Conservation (phyloP, 306 rosid genomes). For the Hippophae rhamnoides region DNA sequence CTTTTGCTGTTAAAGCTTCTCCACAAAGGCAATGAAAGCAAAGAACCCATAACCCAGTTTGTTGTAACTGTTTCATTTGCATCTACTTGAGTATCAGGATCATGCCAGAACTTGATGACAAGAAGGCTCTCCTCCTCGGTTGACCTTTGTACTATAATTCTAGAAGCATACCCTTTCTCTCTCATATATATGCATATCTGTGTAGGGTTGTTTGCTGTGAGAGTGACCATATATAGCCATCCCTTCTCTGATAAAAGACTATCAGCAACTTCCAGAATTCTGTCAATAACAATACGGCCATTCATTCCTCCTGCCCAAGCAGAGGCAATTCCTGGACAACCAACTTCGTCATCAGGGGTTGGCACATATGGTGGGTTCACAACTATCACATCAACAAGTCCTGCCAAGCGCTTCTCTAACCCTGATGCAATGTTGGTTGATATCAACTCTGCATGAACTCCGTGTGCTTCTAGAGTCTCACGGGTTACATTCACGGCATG, state of each 20-base stretch:
- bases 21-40: too few relatives aligned
- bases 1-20: too few relatives aligned
- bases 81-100: conserved; percentile 18
- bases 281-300: conserved; percentile 74
- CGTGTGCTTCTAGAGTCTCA: conserved; percentile 73
- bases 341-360: conserved; percentile 90
- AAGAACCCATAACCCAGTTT: too few relatives aligned
- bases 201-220: conserved; percentile 64
- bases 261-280: conserved; percentile 66
- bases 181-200: conserved; percentile 73
- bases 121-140: conserved; percentile 92
- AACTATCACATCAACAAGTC: conserved; percentile 72
- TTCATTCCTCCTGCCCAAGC: conserved; percentile 98
- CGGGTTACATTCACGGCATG: conserved; percentile 58
- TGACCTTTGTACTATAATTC: conserved; percentile 73
- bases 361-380: conserved; percentile 98
- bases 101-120: conserved; percentile 85
- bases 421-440: conserved; percentile 68
- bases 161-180: conserved; percentile 67
- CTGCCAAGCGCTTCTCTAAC: conserved; percentile 63
- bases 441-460: conserved; percentile 75
- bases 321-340: conserved; percentile 60
- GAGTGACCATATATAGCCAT: conserved; percentile 85
- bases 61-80: too few relatives aligned
- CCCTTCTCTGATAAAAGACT: conserved; percentile 71